Evolutionary conservation across 129 eudicot species (phyloP).

Genomic region (Scalesia atractyloides): DNA sequence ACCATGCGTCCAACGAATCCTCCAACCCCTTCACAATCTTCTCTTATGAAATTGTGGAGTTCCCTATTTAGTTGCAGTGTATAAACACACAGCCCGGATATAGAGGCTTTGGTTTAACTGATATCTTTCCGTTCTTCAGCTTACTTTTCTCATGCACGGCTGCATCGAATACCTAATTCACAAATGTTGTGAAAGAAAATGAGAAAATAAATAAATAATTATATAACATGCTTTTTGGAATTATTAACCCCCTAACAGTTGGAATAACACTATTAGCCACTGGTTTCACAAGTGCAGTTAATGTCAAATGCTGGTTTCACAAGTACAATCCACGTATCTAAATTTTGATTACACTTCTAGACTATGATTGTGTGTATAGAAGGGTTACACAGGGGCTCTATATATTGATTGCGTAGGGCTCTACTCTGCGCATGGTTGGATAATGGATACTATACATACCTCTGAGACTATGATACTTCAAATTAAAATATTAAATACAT

Average conservation of each 20-base stretch:
- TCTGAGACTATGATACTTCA: too few species aligned
- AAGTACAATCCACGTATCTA: not conserved
- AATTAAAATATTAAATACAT: too few species aligned
- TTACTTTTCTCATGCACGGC: slow-evolving; percentile 68
- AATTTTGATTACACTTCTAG: not conserved
- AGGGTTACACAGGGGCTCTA: too few species aligned
- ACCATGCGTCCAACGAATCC: slow-evolving; percentile 89
- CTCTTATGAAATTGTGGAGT: slow-evolving; percentile 72
- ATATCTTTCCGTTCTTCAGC: slow-evolving; percentile 67
- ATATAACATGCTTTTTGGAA: not conserved
- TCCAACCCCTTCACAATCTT: slow-evolving; percentile 73
- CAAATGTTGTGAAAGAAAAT: not conserved
- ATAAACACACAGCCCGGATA: slow-evolving; percentile 84
- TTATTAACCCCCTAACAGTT: not conserved
- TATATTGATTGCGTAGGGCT: too few species aligned
- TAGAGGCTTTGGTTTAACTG: slow-evolving; percentile 72
- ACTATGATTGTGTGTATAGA: too few species aligned
- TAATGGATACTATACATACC: too few species aligned
- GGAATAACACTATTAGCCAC: not conserved
- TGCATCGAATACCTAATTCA: slow-evolving; percentile 65
- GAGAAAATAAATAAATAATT: not conserved
- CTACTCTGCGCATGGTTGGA: too few species aligned
- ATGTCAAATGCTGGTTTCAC: not conserved
- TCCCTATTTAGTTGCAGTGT: slow-evolving; percentile 76
- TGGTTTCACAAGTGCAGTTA: not conserved